phyloP scores from a whole-genome alignment of 768 basidiomycete species.

The Amanita jacksonii region DNA sequence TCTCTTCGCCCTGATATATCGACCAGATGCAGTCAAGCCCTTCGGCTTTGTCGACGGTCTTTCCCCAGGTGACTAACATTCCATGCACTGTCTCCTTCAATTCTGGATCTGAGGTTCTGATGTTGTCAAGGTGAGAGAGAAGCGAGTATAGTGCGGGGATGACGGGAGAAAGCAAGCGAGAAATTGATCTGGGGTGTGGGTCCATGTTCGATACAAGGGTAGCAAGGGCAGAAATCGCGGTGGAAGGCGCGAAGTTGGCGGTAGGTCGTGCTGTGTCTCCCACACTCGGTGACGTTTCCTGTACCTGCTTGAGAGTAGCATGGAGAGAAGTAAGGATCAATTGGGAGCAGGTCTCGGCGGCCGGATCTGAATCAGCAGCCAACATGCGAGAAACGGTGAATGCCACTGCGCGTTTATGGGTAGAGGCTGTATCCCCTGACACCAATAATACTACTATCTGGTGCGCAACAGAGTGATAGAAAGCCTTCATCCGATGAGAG shows the following conservation, averaged over 20 bases:
- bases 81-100: constrained; percentile 50
- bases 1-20: constrained; percentile 41
- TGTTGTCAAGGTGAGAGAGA: constrained; percentile 39
- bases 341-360: constrained; percentile 21
- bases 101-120: constrained; percentile 55
- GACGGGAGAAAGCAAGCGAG: constrained; percentile 58
- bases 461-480: constrained; percentile 47
- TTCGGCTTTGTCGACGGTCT: constrained; percentile 43
- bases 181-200: constrained; percentile 62
- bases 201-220: constrained; percentile 66
- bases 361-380: constrained; percentile 16
- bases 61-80: constrained; percentile 67
- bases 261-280: not conserved
- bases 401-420: constrained; percentile 52
- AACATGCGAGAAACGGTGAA: constrained; percentile 64
- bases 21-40: constrained; percentile 49
- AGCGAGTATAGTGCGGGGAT: constrained; percentile 59
- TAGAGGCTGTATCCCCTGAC: constrained; percentile 27
- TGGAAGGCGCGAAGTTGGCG: constrained; percentile 19
- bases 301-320: constrained; percentile 30
- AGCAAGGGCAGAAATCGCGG: constrained; percentile 41
- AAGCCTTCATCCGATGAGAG: constrained; percentile 35
- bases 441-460: constrained; percentile 46
- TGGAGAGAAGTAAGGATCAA: constrained; percentile 44
- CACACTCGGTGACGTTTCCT: constrained; percentile 1